Evolutionary conservation across 352 stramenopile species (phyloP).

Genomic region (Phytophthora aleatoria): DNA sequence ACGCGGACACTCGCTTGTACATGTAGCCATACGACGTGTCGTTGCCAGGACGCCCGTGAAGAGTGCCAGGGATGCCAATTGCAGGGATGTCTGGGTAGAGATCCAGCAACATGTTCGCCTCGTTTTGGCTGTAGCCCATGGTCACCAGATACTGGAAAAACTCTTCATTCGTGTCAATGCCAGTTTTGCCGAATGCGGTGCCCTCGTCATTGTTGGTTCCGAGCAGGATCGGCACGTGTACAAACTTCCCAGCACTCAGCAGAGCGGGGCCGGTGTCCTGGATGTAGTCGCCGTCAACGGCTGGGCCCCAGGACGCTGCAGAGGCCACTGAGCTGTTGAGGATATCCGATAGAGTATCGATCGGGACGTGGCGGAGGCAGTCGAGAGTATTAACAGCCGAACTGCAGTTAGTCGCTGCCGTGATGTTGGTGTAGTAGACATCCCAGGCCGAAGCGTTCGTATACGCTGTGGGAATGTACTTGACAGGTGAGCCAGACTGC

Average conservation of each 20-base stretch:
- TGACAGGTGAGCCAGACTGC: conserved; percentile 23
- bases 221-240: conserved; percentile 38
- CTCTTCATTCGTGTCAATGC: conserved; percentile 26
- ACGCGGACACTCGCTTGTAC: conserved; percentile 29
- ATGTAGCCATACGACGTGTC: conserved; percentile 17
- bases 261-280: conserved; percentile 11
- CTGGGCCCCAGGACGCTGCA: conserved; percentile 16
- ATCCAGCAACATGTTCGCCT: conserved; percentile 7
- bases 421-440: conserved; percentile 35
- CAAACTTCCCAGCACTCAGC: conserved; percentile 31
- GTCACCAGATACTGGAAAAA: conserved; percentile 22
- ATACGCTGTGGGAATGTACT: conserved; percentile 7
- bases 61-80: conserved; percentile 19
- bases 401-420: conserved; percentile 25
- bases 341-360: conserved; percentile 17
- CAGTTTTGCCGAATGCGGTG: conserved; percentile 16
- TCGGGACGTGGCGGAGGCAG: conserved; percentile 33
- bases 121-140: conserved; percentile 19
- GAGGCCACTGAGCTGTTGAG: conserved; percentile 31
- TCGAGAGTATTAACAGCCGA: conserved; percentile 19
- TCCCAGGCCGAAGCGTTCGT: conserved; percentile 20
- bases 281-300: conserved; percentile 38
- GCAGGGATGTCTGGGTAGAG: conserved; percentile 28
- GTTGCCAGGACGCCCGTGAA: conserved; percentile 12
- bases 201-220: conserved; percentile 37